Base-by-base conservation (phyloP, 164 flowering plant genomes). In the Euptelea pleiosperma region DNA sequence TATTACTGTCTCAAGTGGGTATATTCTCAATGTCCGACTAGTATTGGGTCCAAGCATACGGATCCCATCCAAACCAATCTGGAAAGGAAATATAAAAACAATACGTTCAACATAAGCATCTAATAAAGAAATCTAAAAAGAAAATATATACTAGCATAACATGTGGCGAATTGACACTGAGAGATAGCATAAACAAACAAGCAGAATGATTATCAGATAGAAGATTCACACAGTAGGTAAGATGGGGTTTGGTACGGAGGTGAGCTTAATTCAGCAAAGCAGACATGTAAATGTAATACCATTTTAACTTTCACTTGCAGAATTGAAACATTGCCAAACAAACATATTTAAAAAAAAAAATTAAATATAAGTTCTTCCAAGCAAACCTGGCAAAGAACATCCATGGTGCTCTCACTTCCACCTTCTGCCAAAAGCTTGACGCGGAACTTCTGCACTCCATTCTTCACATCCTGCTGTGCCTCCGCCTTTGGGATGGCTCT, bases 61-160 rank as follows among this genome's bases (percentile, higher is more conserved):
- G 67, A 92, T 83, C 21, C 98, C 98, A 79, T 92, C 98, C 71
- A 92, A 64, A 50, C 93, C 97, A 77, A 92, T 77, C 98, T 92
- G 82, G 62, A 56, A 70, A 66, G 14, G 19, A 54, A 39, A 46
- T 7, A 6, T 16, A 43, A 24, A 61, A 57, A 12, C 8, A 4
- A 34, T 34, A 8, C 43, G 55, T 31, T 25, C 1, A 26, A 43
- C 16, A 49, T 10, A 47, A 11, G 8, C 12, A 36, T 7, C 3
- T 24, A 58, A 43, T 3, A 21, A 37, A 21, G 6, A 15, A 25
- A 41, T n/a, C 46, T 3, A 3, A 6, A 36, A 48, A 43, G 8
- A 40, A 26, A 55, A 37, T 14, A 11, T 21, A 24, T 11, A 2
- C 24, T 21, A 6, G 15, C 19, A n/a, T n/a, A n/a, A n/a, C n/a